Evolutionary conservation across 2,329 filamentous ascomycete species (phyloP), one percentile per base, ranked within the genome.

Genomic region (Epichloe hybrida): DNA sequence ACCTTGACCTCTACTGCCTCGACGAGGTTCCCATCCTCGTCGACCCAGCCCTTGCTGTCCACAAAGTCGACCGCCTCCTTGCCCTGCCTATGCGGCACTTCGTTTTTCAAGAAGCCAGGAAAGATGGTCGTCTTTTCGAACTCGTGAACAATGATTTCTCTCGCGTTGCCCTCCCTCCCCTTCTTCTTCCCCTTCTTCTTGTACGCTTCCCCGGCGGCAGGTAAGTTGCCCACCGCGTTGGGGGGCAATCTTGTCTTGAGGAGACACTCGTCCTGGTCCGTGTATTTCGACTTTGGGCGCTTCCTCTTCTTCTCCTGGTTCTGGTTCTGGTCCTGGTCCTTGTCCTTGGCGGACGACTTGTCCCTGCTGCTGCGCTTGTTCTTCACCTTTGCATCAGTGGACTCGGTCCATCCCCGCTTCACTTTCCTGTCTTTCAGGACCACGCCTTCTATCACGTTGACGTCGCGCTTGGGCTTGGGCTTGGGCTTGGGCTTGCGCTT

Each of bases 361-460:
- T 70, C 67, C 54, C 71, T 68, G 59, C 72, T 77, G 40, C 72
- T 77, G 40, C 66, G 71, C 57, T 71, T 75, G 61, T 69, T 70
- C 57, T 71, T 72, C 59, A 64, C 70, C 58, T 70, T 67, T 52
- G 72, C 68, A 20, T 72, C 70, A 21, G 73, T 70, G 1, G 83
- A 75, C 54, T 89, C 86, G 1, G 86, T 91, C 90, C 90, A 95
- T 5, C 89, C 90, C 54, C 90, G 77, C 72, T 93, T 94, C 54
- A 96, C 82, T 61, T 86, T 86, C 58, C 90, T 80, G 45, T 80
- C 84, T 17, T 80, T 73, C 39, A 98, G 70, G 60, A 86, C 80
- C 46, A 88, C 74, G 4, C 89, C 93, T 58, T 75, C 61, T 59
- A 80, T 62, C 12, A 80, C 66, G 61, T 80, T 67, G 59, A 65